These are phyloP conservation scores for Nepenthes gracilis DNA, from an alignment of 148 eudicot species.

Conservation along the genomic window DNA sequence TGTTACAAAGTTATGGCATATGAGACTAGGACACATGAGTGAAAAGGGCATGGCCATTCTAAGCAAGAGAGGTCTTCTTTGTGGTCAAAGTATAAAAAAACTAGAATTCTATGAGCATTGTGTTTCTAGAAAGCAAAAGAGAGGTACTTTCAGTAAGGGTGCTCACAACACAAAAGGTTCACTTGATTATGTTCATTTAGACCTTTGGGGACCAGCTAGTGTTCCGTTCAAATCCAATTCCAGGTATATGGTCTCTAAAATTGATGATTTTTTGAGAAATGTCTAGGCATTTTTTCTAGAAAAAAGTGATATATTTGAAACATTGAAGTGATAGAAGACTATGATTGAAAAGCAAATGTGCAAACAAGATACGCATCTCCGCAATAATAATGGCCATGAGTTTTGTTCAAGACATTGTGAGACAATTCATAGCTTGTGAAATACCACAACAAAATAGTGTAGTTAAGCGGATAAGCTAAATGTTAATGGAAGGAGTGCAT, in stretches of 20 bases:
- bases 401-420: background rate
- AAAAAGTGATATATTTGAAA: constrained; percentile 1
- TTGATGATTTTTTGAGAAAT: constrained; percentile 6
- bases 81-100: background rate
- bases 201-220: constrained; percentile 7
- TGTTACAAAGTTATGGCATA: constrained; percentile 1
- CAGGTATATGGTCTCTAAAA: background rate
- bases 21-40: constrained; percentile 2
- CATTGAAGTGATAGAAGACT: background rate
- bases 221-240: background rate
- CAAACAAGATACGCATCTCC: background rate
- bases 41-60: background rate
- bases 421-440: no score
- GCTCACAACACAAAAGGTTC: constrained; percentile 4
- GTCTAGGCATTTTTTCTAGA: background rate
- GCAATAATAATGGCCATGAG: background rate
- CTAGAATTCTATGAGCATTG: background rate
- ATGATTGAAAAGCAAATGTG: constrained; percentile 1
- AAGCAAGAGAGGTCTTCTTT: background rate
- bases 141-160: background rate
- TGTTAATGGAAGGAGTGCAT: no score
- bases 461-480: no score
- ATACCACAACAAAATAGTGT: no score
- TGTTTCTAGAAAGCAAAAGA: background rate
- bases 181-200: constrained; percentile 9